These are phyloP conservation scores for Fistulinella prunicolor DNA, from an alignment of 768 basidiomycete species.

Conservation along the genomic window DNA sequence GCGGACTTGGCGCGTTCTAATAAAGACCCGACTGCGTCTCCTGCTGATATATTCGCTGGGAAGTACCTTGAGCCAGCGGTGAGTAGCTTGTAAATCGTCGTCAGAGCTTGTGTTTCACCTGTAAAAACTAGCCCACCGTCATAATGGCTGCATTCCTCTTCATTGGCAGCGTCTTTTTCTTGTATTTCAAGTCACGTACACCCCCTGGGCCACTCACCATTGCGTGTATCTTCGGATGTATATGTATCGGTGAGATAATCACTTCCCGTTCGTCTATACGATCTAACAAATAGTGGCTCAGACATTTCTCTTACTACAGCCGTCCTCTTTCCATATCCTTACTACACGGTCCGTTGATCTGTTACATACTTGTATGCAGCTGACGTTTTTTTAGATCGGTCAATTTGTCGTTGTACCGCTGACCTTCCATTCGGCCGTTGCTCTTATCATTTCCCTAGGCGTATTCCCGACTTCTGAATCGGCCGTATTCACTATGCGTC, in stretches of 20 bases:
- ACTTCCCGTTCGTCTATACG: not conserved
- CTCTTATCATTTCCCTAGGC: constrained; percentile 48
- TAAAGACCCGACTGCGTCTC: constrained; percentile 37
- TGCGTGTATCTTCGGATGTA: constrained; percentile 55
- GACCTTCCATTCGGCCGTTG: constrained; percentile 53
- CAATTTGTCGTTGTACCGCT: constrained; percentile 53
- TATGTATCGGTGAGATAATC: constrained; percentile 49
- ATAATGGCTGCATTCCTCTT: constrained; percentile 65
- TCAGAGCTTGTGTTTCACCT: not conserved
- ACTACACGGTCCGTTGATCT: constrained; percentile 43
- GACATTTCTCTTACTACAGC: constrained; percentile 60
- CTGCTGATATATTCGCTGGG: constrained; percentile 44
- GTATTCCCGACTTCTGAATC: constrained; percentile 67
- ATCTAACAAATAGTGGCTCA: constrained; percentile 20
- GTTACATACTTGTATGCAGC: not conserved
- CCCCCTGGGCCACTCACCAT: constrained; percentile 65
- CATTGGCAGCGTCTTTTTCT: constrained; percentile 51
- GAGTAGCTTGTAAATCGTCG: constrained; percentile 2
- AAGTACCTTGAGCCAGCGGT: constrained; percentile 54
- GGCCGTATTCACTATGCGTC: constrained; percentile 49
- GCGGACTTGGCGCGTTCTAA: constrained; percentile 54
- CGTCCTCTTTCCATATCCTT: constrained; percentile 61
- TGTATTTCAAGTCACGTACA: constrained; percentile 56
- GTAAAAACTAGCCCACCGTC: constrained; percentile 44
- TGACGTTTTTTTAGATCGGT: constrained; percentile 41